Conservation (phyloP, 176 grass and related monocot species). For the Musa beccarii region DNA sequence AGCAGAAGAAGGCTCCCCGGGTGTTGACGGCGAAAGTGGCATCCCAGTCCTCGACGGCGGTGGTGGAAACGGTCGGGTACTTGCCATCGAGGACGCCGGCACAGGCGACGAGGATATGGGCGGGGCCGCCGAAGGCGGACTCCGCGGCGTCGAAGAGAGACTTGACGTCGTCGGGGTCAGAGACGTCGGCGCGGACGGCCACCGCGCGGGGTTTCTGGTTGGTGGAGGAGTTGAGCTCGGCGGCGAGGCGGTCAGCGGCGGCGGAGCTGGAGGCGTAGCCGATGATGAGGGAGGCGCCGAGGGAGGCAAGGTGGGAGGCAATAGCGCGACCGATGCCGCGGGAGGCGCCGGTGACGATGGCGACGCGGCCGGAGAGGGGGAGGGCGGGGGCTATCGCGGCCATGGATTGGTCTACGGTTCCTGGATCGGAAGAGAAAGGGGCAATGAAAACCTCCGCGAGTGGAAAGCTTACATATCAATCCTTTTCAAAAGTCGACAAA, state of each 20-base stretch:
- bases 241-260: neutral
- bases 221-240: neutral
- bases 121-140: neutral
- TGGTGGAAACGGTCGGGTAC: neutral
- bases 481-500: no score
- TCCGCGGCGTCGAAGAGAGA: constrained; percentile 1
- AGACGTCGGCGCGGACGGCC: neutral
- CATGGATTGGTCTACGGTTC: neutral
- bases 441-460: no score
- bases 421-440: no score
- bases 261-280: neutral
- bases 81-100: constrained; percentile 2
- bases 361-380: neutral
- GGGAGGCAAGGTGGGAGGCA: neutral
- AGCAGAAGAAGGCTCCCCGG: neutral
- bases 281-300: neutral
- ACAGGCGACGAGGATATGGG: constrained; percentile 1
- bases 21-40: constrained; percentile 3
- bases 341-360: constrained; percentile 1
- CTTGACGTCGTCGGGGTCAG: neutral
- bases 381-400: neutral
- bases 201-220: neutral
- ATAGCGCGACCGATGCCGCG: neutral
- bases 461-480: no score
- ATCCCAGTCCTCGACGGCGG: neutral